Conservation (phyloP, 257 asterid species). For the Penstemon barbatus region DNA sequence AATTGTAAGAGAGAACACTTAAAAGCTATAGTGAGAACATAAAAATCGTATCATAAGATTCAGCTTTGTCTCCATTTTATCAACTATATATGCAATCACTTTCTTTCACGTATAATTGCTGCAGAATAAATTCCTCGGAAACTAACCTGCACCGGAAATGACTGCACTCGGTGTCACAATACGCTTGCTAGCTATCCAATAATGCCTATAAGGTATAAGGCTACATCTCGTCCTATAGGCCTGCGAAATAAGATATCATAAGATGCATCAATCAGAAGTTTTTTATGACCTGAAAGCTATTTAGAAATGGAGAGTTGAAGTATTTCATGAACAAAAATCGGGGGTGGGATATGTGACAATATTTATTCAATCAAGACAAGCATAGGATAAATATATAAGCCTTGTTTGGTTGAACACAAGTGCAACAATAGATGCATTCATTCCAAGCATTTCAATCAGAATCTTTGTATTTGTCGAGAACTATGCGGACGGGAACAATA, state of each 20-base stretch:
- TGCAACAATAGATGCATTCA: no score
- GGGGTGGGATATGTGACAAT: neutral
- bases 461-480: no score
- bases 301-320: neutral
- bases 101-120: neutral
- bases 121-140: constrained; percentile 8
- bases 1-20: neutral
- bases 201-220: constrained; percentile 65
- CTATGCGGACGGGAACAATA: neutral
- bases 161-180: constrained; percentile 70
- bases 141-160: constrained; percentile 86
- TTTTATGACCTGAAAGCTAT: neutral
- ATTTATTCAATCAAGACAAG: neutral
- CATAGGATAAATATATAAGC: no score
- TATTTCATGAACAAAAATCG: neutral
- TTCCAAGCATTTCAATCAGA: no score
- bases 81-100: neutral
- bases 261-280: constrained; percentile 17
- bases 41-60: neutral
- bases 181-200: constrained; percentile 85
- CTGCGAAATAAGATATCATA: constrained; percentile 38
- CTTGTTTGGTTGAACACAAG: no score
- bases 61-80: neutral
- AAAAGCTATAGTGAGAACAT: neutral
- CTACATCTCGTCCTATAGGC: constrained; percentile 63